Evolutionary conservation across 2,329 filamentous ascomycete species (phyloP).

Genomic region (Colletotrichum sp.): DNA sequence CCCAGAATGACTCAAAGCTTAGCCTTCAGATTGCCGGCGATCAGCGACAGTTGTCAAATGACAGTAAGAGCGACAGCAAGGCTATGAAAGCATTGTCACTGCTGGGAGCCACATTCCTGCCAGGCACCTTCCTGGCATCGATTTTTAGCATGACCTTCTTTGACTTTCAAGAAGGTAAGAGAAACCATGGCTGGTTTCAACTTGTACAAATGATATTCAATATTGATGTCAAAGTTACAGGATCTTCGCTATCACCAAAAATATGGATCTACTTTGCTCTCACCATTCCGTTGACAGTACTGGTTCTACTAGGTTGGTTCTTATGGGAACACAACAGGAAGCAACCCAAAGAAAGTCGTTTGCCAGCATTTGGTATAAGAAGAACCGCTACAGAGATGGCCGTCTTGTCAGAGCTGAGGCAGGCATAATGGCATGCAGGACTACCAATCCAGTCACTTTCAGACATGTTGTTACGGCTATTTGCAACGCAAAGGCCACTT

Average conservation of each 20-base stretch:
- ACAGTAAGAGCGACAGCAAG: neutral
- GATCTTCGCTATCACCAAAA: neutral
- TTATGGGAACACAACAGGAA: neutral
- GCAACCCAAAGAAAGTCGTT: neutral
- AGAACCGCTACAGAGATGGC: neutral
- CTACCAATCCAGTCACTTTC: neutral
- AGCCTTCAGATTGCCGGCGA: neutral
- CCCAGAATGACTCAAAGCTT: neutral
- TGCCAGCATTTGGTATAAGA: neutral
- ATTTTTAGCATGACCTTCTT: neutral
- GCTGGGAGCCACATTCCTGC: neutral
- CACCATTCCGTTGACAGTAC: neutral
- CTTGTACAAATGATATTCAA: accelerated
- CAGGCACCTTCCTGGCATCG: neutral
- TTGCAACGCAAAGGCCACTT: too few species aligned
- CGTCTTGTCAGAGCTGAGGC: neutral
- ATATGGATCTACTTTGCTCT: neutral
- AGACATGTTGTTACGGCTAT: accelerated
- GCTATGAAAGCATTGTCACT: neutral
- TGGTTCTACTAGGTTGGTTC: neutral
- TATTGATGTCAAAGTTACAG: accelerated
- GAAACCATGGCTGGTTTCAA: neutral
- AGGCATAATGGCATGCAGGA: neutral
- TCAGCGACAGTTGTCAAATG: neutral
- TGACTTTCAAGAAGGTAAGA: neutral